Evolutionary conservation across 306 rosid species (phyloP), one percentile per base, ranked within the genome.

Genomic region (Ammopiptanthus mongolicus): DNA sequence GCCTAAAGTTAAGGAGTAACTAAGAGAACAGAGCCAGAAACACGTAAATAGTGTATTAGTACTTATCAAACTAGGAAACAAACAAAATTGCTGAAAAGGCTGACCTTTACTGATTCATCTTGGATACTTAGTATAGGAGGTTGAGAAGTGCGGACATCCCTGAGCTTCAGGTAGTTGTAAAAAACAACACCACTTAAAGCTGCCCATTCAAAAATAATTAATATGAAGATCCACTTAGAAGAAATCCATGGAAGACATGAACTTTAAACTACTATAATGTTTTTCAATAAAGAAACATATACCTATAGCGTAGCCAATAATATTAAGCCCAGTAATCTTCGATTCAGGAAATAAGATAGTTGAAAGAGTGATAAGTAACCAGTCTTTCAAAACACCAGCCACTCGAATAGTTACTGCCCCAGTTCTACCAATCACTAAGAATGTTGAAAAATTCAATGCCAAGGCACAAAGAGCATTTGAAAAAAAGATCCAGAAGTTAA

Each of bases 321-420:
- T 84, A 82, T 96, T 96, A 75, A 96, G 73, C 69, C 92, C 95
- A 1, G 97, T 92, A 70, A 96, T 92, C 12, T 87, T 85, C 51
- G 98, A 96, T 87, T 96, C 99, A 0, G 99, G 98, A 85, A 96
- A 96, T 84, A 96, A 69, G 67, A 92, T 90, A 47, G 98, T 92
- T 74, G 99, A 96, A 62, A 96, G 97, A 83, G 96, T 87, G 84
- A 96, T 96, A 66, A 96, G 90, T 70, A 92, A 83, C 99, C 99
- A 96, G 87, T 96, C 99, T 81, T 96, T 96, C 78, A 96, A 81
- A 78, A 96, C 99, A 56, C 99, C 99, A 48, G 99, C 98, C 65
- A 96, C 99, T 57, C 99, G 90, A 77, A 92, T 85, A 56, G 99
- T 96, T 79, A 96, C 98, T 34, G 99, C 99, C 79, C 99, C 99